Conservation (phyloP, 768 basidiomycete species). For the Amanita rimosa region DNA sequence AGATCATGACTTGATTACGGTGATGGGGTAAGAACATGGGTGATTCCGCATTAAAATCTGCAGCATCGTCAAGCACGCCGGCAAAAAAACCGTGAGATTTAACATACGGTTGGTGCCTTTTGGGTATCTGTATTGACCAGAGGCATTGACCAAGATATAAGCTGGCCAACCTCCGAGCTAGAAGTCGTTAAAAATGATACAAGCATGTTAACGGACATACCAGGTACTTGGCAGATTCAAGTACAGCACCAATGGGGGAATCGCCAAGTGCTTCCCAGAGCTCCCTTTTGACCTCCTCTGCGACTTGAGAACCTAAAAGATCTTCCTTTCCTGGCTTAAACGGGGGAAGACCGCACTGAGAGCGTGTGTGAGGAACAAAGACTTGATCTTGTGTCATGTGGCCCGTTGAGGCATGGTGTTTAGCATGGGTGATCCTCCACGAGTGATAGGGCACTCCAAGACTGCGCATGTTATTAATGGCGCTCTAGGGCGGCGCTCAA, state of each 20-base stretch:
- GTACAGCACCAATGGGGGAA: conserved; percentile 66
- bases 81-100: not conserved
- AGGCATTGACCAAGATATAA: conserved; percentile 75
- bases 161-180: conserved; percentile 79
- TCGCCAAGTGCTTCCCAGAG: conserved; percentile 85
- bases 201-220: conserved; percentile 18
- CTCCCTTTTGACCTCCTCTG: conserved; percentile 58
- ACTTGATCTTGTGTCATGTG: conserved; percentile 96
- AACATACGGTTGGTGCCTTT: conserved; percentile 58
- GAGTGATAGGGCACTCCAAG: conserved; percentile 95
- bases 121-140: conserved; percentile 80
- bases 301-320: conserved; percentile 48
- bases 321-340: conserved; percentile 64
- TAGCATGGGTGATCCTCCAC: conserved; percentile 89
- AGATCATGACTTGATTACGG: conserved; percentile 60
- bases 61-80: not conserved
- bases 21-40: conserved; percentile 84
- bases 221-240: conserved; percentile 45
- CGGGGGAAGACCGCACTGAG: conserved; percentile 49
- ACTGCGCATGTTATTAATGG: conserved; percentile 22
- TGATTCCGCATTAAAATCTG: conserved; percentile 68
- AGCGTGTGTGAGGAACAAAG: conserved; percentile 87
- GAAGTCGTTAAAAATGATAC: not conserved
- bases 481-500: not conserved
- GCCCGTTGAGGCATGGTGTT: conserved; percentile 91